phyloP scores from a whole-genome alignment of 164 flowering plant species.

The Santalum album region DNA sequence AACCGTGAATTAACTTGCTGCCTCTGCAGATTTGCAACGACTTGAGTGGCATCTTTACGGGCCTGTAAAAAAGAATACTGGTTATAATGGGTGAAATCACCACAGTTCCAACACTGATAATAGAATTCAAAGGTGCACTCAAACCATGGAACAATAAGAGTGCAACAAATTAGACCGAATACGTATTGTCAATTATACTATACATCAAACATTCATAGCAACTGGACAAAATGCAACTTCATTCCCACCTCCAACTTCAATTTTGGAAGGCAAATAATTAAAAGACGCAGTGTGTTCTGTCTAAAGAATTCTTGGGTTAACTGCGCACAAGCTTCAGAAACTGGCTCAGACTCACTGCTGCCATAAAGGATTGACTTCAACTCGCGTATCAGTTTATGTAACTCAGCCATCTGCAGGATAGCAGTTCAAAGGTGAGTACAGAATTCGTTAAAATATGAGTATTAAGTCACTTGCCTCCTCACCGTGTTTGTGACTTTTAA shows the following conservation, averaged over 20 bases:
- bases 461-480: no score
- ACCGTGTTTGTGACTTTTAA: no score
- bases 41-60: constrained; percentile 95
- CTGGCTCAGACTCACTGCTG: constrained; percentile 81
- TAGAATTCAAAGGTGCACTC: no score
- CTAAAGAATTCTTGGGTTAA: constrained; percentile 88
- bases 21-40: constrained; percentile 93
- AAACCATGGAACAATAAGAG: no score
- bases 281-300: constrained; percentile 64
- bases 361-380: constrained; percentile 80
- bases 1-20: constrained; percentile 90
- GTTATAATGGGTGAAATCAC: no score
- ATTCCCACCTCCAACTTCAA: constrained; percentile 74
- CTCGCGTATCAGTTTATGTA: constrained; percentile 60
- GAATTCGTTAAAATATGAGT: no score
- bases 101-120: no score
- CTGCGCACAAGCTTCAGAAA: constrained; percentile 81
- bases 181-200: no score
- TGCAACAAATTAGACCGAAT: no score
- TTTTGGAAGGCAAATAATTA: constrained; percentile 71
- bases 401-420: constrained; percentile 58
- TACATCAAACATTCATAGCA: no score
- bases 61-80: constrained; percentile 35
- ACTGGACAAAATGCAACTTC: not conserved
- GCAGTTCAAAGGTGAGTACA: no score